Percentiles rank a stretch among this genome's conserved stretches.
Evolutionary conservation across 1,139 yeast species (phyloP).

Genomic region (Pneumocystis carinii): DNA sequence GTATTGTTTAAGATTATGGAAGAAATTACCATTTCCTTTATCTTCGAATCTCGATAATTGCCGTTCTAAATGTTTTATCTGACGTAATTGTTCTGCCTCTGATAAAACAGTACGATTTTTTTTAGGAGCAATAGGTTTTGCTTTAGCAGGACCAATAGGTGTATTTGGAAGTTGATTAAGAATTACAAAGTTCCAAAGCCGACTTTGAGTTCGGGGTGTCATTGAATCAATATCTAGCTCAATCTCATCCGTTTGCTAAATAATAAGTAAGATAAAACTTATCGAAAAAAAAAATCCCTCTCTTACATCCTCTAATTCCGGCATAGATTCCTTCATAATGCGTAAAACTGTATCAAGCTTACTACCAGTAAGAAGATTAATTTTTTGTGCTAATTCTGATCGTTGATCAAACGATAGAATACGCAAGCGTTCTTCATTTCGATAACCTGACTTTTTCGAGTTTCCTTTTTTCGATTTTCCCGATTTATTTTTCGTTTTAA

Average conservation of each 20-base stretch:
- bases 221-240: conserved; percentile 92
- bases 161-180: conserved; percentile 27
- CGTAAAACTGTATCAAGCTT: conserved; percentile 71
- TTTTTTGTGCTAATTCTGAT: conserved; percentile 78
- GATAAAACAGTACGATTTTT: conserved; percentile 42
- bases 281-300: background rate
- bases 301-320: conserved; percentile 29
- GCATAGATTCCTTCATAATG: conserved; percentile 75
- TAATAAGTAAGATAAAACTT: conserved; percentile 22
- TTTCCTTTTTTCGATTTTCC: conserved; percentile 6
- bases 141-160: conserved; percentile 11
- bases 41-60: conserved; percentile 8
- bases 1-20: too few relatives aligned
- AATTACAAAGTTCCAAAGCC: conserved; percentile 66
- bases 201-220: conserved; percentile 69
- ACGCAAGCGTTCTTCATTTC: conserved; percentile 10
- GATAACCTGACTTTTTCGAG: conserved; percentile 1
- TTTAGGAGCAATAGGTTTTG: conserved; percentile 22
- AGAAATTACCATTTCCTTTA: conserved; percentile 19
- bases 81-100: conserved; percentile 34
- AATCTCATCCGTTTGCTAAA: conserved; percentile 57
- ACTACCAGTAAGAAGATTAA: conserved; percentile 58
- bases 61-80: conserved; percentile 15
- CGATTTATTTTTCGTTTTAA: conserved; percentile 1
- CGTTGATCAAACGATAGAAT: conserved; percentile 78